Evolutionary conservation across 768 basidiomycete species (phyloP).

Genomic region (Mycena vulgaris): DNA sequence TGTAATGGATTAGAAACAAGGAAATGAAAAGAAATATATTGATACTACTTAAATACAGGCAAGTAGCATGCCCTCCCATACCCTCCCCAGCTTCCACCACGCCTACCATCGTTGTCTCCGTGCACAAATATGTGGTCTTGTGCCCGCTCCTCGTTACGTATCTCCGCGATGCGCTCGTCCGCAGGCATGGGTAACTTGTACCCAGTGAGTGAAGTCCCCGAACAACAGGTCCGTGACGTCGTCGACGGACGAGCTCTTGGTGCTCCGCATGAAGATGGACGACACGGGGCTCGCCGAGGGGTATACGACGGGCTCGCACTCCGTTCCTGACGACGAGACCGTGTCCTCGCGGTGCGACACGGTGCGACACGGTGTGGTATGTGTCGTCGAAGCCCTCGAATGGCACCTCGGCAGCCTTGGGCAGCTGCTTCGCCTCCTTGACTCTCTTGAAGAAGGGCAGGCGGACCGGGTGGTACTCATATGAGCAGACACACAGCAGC

Average conservation of each 20-base stretch:
- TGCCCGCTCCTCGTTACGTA: slow-evolving; percentile 77
- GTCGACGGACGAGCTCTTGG: slow-evolving; percentile 38
- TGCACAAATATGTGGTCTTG: slow-evolving; percentile 75
- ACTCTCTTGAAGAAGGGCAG: slow-evolving; percentile 69
- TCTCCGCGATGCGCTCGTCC: slow-evolving; percentile 56
- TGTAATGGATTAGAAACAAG: too few species aligned
- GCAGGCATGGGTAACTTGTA: slow-evolving; percentile 58
- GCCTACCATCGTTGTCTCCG: slow-evolving; percentile 79
- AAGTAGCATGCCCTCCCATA: too few species aligned
- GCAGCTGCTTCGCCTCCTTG: slow-evolving; percentile 59
- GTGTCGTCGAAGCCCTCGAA: slow-evolving; percentile 52
- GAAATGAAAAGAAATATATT: too few species aligned
- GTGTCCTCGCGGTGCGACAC: slow-evolving; percentile 51
- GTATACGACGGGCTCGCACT: slow-evolving; percentile 57
- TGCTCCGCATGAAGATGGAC: slow-evolving; percentile 48
- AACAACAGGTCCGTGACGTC: slow-evolving; percentile 38
- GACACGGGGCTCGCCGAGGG: slow-evolving; percentile 54
- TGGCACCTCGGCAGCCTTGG: slow-evolving; percentile 46
- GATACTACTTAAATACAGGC: too few species aligned
- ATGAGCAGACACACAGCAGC: slow-evolving; percentile 72
- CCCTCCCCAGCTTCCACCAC: too few species aligned
- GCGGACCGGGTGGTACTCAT: slow-evolving; percentile 61
- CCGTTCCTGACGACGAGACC: slow-evolving; percentile 49
- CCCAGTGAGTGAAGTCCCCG: slow-evolving; percentile 46
- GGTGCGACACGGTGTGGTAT: slow-evolving; percentile 44